Percentiles rank a stretch among this genome's conserved stretches.
phyloP scores from a whole-genome alignment of 305 asterid species.

The Andrographis paniculata region DNA sequence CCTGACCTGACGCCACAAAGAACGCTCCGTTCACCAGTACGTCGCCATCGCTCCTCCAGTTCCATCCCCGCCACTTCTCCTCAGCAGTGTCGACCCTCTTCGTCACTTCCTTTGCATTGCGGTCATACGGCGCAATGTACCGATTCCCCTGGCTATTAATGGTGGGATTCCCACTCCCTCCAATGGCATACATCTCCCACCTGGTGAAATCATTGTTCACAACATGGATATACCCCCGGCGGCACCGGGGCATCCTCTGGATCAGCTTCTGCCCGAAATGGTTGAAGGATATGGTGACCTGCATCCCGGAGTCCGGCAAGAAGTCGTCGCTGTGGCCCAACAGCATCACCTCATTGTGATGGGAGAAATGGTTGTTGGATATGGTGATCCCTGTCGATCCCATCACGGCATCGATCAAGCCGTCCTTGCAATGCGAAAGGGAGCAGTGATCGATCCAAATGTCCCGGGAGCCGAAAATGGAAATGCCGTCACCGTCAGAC shows the following conservation, averaged over 20 bases:
- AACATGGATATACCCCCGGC: constrained; percentile 86
- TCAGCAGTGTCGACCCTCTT: constrained; percentile 67
- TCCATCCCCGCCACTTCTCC: constrained; percentile 74
- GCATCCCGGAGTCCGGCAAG: constrained; percentile 90
- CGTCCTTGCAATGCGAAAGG: constrained; percentile 79
- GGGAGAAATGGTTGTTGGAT: constrained; percentile 74
- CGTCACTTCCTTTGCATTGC: constrained; percentile 88
- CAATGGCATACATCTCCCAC: constrained; percentile 99
- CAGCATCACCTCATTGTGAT: constrained; percentile 87
- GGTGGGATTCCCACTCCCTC: constrained; percentile 99
- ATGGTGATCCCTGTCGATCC: constrained; percentile 85
- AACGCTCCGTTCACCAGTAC: constrained; percentile 81
- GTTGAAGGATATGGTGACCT: constrained; percentile 89
- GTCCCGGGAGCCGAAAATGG: constrained; percentile 60
- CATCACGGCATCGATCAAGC: constrained; percentile 77
- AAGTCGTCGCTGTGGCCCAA: constrained; percentile 79
- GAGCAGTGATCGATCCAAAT: constrained; percentile 93
- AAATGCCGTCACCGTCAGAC: constrained; percentile 91
- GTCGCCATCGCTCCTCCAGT: constrained; percentile 99
- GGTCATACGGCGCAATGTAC: constrained; percentile 67
- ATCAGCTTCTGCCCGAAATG: constrained; percentile 55
- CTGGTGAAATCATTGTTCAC: constrained; percentile 85
- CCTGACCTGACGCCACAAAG: constrained; percentile 88
- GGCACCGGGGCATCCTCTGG: constrained; percentile 94
- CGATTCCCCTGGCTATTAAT: constrained; percentile 95